Evolutionary conservation across 2,329 filamentous ascomycete species (phyloP), one percentile per base, ranked within the genome.

Genomic region (Sphaceloma murrayae): DNA sequence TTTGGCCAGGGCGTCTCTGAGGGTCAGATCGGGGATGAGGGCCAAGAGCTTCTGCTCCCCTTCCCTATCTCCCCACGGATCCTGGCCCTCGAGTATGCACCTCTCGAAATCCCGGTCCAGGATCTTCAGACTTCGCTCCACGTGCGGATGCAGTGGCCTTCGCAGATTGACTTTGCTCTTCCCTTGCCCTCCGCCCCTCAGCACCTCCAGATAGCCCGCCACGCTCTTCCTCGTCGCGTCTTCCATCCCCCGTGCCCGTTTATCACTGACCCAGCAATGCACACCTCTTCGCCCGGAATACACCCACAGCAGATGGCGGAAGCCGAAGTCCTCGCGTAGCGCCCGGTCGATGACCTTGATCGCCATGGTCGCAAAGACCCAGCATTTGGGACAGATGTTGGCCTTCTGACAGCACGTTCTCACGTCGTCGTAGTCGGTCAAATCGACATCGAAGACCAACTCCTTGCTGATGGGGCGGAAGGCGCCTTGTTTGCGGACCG

Each of bases 371-470:
- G 94, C 93, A 63, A 96, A 98, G 39, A 82, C 74, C 91, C 91
- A 98, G 67, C 91, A 98, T 61, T 88, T 91, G 52, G 72, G 73
- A 62, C 91, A 98, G 52, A 98, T 96, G 54, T 85, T 93, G 6
- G 89, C 86, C 60, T 89, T 88, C 56, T 81, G 79, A 62, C 91
- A 98, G 66, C 91, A 98, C 19, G 88, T 95, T 54, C 91, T 80
- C 52, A 98, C 85, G 52, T 94, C 86, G 61, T 98, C 91, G 65
- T 98, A 98, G 66, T 96, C 91, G 45, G 91, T 96, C 75, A 98
- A 75, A 75, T 98, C 91, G 56, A 98, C 96, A 81, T 98, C 91
- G 63, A 98, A 96, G 55, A 94, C 94, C 29, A 98, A 69, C 62
- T 98, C 91, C 62, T 98, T 98, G 46, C 84, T 75, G 22, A 95